Evolutionary conservation across 2,329 filamentous ascomycete genomes (phyloP).

Genomic region (Verticillium nubilum): DNA sequence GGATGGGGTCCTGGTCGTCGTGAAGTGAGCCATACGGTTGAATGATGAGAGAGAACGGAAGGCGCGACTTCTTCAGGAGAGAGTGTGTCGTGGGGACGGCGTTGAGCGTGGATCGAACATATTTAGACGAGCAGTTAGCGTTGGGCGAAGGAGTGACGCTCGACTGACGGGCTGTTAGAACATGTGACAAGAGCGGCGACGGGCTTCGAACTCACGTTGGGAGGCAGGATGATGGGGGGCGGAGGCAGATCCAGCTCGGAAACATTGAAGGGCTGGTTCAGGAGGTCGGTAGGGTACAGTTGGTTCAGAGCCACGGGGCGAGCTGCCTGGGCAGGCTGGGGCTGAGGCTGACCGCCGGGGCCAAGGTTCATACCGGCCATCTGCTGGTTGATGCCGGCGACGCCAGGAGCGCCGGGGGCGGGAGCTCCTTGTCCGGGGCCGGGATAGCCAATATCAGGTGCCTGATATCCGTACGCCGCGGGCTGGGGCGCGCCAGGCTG

Average conservation of each 20-base stretch:
- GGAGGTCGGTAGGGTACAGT: conserved; percentile 84
- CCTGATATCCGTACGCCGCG: conserved; percentile 56
- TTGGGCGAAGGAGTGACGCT: conserved; percentile 87
- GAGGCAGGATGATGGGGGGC: conserved; percentile 82
- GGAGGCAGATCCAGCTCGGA: conserved; percentile 87
- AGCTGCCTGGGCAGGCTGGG: conserved; percentile 39
- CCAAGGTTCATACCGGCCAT: conserved; percentile 84
- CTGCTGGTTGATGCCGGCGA: conserved; percentile 74
- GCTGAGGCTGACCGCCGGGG: conserved; percentile 49
- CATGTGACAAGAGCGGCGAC: background rate
- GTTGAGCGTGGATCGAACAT: conserved; percentile 91
- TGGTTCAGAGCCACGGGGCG: conserved; percentile 65
- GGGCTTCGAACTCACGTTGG: conserved; percentile 65
- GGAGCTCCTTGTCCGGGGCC: conserved; percentile 36
- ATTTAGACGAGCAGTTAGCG: conserved; percentile 90
- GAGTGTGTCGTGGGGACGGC: conserved; percentile 89
- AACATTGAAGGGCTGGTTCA: conserved; percentile 91
- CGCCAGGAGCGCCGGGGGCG: conserved; percentile 33
- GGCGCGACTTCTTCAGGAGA: conserved; percentile 90
- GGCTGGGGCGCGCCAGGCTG: conserved; percentile 33
- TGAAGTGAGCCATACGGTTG: conserved; percentile 92
- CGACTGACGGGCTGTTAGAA: conserved; percentile 44
- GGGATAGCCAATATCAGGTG: conserved; percentile 62
- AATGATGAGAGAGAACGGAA: conserved; percentile 92
- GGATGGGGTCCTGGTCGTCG: conserved; percentile 85